These are phyloP conservation scores for Sarocladiaceae sp. DNA, from an alignment of 2,329 filamentous ascomycete genomes.

Conservation along the genomic window DNA sequence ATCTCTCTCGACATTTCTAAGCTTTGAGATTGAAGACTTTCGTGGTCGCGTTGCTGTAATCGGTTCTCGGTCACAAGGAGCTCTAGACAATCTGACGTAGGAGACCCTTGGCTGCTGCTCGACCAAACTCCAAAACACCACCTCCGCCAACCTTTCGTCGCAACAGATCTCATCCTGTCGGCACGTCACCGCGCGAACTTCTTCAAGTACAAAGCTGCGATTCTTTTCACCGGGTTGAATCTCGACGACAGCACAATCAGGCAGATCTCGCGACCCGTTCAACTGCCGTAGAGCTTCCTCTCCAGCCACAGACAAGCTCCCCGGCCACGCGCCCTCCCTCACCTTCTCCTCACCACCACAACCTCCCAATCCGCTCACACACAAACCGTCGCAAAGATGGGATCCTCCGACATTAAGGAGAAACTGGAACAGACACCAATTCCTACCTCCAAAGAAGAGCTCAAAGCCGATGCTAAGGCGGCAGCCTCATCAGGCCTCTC, in stretches of 20 bases:
- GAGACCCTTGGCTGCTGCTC: not conserved
- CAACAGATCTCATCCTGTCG: not conserved
- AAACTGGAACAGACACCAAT: constrained; percentile 42
- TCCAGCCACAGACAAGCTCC: no score
- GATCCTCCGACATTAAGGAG: constrained; percentile 27
- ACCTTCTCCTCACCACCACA: not conserved
- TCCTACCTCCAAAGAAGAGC: constrained; percentile 38
- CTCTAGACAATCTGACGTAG: not conserved
- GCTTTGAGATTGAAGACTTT: no score
- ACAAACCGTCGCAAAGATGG: constrained; percentile 1
- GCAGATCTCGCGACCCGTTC: no score
- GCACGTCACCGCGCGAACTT: not conserved
- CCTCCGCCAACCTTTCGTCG: not conserved
- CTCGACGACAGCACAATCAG: no score
- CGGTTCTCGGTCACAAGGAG: not conserved
- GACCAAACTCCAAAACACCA: not conserved
- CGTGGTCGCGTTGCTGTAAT: not conserved
- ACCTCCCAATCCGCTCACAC: not conserved
- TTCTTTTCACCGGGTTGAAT: no score
- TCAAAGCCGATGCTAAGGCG: constrained; percentile 27
- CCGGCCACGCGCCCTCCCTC: not conserved
- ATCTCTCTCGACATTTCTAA: no score
- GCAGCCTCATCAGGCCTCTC: constrained; percentile 32
- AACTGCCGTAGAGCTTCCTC: no score
- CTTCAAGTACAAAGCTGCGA: no score